A percentile compares a stretch with the other conserved stretches of the same genome.
Conservation (phyloP, 495 filamentous ascomycete genomes). For the Aspergillus mulundensis region DNA sequence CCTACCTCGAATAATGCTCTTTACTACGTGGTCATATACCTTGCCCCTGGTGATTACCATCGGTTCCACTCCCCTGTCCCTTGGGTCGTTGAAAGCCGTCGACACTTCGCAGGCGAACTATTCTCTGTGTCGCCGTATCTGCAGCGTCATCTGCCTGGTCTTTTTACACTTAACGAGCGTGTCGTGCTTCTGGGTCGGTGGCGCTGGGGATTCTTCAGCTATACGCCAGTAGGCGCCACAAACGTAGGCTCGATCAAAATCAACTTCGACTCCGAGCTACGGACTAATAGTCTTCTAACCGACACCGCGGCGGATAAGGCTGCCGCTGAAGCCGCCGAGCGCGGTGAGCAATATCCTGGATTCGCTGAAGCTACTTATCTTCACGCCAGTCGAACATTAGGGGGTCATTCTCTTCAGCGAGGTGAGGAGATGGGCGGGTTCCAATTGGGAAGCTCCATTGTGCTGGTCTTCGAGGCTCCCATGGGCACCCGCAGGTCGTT, state of each 20-base stretch:
- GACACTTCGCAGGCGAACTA: slow-evolving; percentile 95
- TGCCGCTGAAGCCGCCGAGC: slow-evolving; percentile 67
- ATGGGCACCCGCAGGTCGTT: slow-evolving; percentile 58
- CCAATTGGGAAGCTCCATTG: slow-evolving; percentile 91
- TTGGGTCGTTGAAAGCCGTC: slow-evolving; percentile 88
- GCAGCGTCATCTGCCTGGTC: slow-evolving; percentile 80
- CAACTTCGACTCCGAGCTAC: slow-evolving; percentile 93
- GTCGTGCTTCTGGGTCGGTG: slow-evolving; percentile 91
- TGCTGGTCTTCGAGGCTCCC: slow-evolving; percentile 95
- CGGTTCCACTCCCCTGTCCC: slow-evolving; percentile 91
- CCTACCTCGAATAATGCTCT: slow-evolving; percentile 59
- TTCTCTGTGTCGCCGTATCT: slow-evolving; percentile 94
- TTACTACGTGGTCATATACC: slow-evolving; percentile 93
- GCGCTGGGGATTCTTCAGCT: slow-evolving; percentile 97
- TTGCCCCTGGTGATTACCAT: slow-evolving; percentile 98
- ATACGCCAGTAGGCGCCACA: slow-evolving; percentile 94
- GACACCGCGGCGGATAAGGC: slow-evolving; percentile 84
- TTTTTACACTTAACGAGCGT: slow-evolving; percentile 95
- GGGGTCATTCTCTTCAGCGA: slow-evolving; percentile 75
- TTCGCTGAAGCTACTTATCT: slow-evolving; percentile 89
- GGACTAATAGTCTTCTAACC: slow-evolving; percentile 85
- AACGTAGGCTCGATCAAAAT: slow-evolving; percentile 97
- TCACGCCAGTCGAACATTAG: slow-evolving; percentile 68
- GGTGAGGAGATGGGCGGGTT: slow-evolving; percentile 99
- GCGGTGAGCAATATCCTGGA: slow-evolving; percentile 77